Conservation (phyloP, 2,329 filamentous ascomycete species). For the Venturia carpophila region DNA sequence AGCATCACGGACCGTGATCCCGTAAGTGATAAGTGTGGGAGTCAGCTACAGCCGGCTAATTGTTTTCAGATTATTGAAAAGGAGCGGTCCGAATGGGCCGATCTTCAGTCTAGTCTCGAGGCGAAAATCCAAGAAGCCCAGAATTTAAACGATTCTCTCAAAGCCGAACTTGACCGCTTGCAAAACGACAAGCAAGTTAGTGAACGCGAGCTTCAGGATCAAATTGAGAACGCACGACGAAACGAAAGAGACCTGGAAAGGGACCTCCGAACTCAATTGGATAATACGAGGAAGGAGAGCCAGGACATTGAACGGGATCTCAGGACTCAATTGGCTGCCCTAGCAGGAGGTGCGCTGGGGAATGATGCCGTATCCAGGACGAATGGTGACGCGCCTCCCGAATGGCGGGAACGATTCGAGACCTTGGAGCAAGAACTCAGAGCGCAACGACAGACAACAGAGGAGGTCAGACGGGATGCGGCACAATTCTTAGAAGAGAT, state of each 20-base stretch:
- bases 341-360: not conserved
- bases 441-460: slow-evolving; percentile 74
- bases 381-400: slow-evolving; percentile 23
- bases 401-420: slow-evolving; percentile 33
- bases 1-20: slow-evolving; percentile 35
- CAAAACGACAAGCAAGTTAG: slow-evolving; percentile 59
- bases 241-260: slow-evolving; percentile 43
- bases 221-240: slow-evolving; percentile 37
- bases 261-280: slow-evolving; percentile 56
- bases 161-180: slow-evolving; percentile 68
- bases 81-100: slow-evolving; percentile 65
- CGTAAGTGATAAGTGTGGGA: slow-evolving; percentile 26
- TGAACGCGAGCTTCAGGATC: slow-evolving; percentile 56
- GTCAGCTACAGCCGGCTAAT: not conserved
- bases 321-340: slow-evolving; percentile 13
- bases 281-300: slow-evolving; percentile 33
- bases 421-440: slow-evolving; percentile 53
- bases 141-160: slow-evolving; percentile 68
- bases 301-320: slow-evolving; percentile 21
- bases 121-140: slow-evolving; percentile 66
- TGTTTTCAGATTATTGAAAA: slow-evolving; percentile 39
- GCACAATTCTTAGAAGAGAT: slow-evolving; percentile 81
- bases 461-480: slow-evolving; percentile 79
- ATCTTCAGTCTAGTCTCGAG: slow-evolving; percentile 60
- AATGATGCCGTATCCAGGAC: not conserved